Conservation (phyloP, 345 rosid species). For the Raphanus raphanistrum region DNA sequence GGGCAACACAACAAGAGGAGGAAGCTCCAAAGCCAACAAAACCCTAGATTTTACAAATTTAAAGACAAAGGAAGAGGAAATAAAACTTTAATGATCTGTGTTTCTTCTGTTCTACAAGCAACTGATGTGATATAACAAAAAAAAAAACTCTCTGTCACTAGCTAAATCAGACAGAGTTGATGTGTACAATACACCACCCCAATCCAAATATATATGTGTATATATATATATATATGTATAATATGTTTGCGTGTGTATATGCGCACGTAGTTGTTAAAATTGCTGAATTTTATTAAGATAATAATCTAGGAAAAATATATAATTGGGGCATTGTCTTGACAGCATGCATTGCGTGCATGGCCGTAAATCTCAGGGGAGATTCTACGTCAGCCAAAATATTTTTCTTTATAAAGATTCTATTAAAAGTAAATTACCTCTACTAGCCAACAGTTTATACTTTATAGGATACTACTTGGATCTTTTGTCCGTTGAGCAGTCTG, state of each 20-base stretch:
- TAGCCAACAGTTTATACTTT: neutral
- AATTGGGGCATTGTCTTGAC: constrained; percentile 12
- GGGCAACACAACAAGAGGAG: neutral
- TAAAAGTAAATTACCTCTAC: neutral
- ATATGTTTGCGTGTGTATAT: constrained; percentile 3
- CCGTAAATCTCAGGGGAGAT: constrained; percentile 19
- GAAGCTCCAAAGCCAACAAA: constrained; percentile 5
- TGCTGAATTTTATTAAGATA: neutral
- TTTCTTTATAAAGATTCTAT: neutral
- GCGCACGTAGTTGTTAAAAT: neutral
- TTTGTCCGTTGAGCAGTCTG: too few species aligned
- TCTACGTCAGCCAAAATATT: constrained; percentile 26
- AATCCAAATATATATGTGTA: constrained; percentile 20
- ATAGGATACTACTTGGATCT: constrained; percentile 28
- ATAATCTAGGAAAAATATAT: neutral
- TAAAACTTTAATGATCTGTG: constrained; percentile 34
- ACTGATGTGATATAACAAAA: constrained; percentile 31
- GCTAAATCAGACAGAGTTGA: constrained; percentile 41
- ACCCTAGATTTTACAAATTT: neutral
- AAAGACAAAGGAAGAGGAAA: neutral
- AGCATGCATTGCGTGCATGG: constrained; percentile 37
- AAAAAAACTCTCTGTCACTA: constrained; percentile 18
- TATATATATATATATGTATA: neutral
- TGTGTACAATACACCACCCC: constrained; percentile 41
- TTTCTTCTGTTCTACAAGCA: constrained; percentile 41